A percentile compares a stretch with the other conserved stretches of the same genome.
phyloP scores from a whole-genome alignment of 2,329 filamentous ascomycete species.

The Colletotrichum salicis region DNA sequence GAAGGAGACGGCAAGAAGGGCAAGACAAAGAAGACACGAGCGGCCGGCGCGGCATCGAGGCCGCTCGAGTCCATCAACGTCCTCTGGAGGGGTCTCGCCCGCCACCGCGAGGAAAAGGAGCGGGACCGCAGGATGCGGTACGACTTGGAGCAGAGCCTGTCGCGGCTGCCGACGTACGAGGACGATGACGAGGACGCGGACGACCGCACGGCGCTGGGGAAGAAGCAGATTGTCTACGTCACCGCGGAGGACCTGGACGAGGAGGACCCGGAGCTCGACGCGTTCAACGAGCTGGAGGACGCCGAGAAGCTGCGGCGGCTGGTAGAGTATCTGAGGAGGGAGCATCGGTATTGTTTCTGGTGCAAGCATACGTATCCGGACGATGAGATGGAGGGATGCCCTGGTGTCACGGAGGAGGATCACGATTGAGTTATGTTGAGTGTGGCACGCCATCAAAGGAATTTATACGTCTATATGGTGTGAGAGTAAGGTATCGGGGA shows the following conservation, averaged over 20 bases:
- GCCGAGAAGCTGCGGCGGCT: slow-evolving; percentile 74
- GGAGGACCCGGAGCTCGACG: slow-evolving; percentile 82
- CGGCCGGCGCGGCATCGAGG: slow-evolving; percentile 50
- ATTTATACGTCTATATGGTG: neutral
- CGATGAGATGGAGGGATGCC: slow-evolving; percentile 84
- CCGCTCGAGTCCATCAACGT: slow-evolving; percentile 77
- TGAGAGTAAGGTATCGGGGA: neutral
- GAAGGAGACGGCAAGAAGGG: slow-evolving; percentile 42
- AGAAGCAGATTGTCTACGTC: slow-evolving; percentile 63
- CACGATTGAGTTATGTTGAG: slow-evolving; percentile 58
- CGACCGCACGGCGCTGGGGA: slow-evolving; percentile 75
- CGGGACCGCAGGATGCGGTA: slow-evolving; percentile 72
- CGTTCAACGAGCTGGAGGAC: slow-evolving; percentile 77
- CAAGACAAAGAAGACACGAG: slow-evolving; percentile 42
- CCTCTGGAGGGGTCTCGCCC: slow-evolving; percentile 81
- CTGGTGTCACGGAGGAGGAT: slow-evolving; percentile 87
- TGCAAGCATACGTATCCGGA: slow-evolving; percentile 88
- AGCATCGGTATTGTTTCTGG: slow-evolving; percentile 92
- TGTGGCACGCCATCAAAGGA: neutral
- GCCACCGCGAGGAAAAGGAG: slow-evolving; percentile 75
- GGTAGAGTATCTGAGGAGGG: slow-evolving; percentile 75
- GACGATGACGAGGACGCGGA: slow-evolving; percentile 76
- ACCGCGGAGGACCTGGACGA: slow-evolving; percentile 78
- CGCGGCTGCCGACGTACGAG: slow-evolving; percentile 71
- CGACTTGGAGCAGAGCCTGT: slow-evolving; percentile 73